A percentile compares a stretch with the other conserved stretches of the same genome.
Evolutionary conservation across 495 filamentous ascomycete genomes (phyloP).

Genomic region (Annulohypoxylon moriforme): DNA sequence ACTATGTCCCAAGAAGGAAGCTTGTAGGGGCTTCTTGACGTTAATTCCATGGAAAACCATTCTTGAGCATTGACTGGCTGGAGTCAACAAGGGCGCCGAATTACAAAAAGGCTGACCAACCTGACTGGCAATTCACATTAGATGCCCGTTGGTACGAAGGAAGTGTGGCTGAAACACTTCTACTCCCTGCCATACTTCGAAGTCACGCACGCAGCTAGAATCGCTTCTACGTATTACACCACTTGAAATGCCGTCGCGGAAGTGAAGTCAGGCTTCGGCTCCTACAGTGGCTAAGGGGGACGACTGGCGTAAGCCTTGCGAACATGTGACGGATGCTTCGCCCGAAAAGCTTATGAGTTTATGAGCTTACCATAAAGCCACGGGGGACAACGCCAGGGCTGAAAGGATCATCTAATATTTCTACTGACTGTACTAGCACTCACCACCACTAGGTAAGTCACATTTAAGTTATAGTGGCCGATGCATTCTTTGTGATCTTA

Average conservation of each 20-base stretch:
- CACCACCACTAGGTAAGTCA: not conserved
- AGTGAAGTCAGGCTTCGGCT: constrained; percentile 3
- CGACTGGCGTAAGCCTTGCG: not conserved
- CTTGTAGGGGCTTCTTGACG: constrained; percentile 5
- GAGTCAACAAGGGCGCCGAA: constrained; percentile 9
- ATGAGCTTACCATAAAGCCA: not conserved
- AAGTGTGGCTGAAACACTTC: constrained; percentile 40
- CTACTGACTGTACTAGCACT: not conserved
- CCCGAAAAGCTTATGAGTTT: not conserved
- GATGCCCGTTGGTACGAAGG: constrained; percentile 21
- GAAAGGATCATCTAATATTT: not conserved
- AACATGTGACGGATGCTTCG: not conserved
- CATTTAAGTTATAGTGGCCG: not conserved
- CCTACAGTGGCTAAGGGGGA: not conserved
- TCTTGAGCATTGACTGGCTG: constrained; percentile 26
- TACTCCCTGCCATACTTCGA: constrained; percentile 1
- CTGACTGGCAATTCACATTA: constrained; percentile 21
- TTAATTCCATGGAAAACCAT: constrained; percentile 15
- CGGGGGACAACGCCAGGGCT: constrained; percentile 1
- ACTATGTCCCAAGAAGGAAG: constrained; percentile 14
- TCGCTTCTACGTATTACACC: constrained; percentile 9
- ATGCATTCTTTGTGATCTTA: constrained; percentile 16
- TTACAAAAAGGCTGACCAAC: constrained; percentile 20
- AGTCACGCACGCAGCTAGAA: not conserved
- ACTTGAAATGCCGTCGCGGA: constrained; percentile 18